Percentiles rank a stretch among this genome's conserved stretches.
These are phyloP conservation scores for Paratinospora sagittata DNA, from an alignment of 164 flowering plant genomes.

Conservation along the genomic window DNA sequence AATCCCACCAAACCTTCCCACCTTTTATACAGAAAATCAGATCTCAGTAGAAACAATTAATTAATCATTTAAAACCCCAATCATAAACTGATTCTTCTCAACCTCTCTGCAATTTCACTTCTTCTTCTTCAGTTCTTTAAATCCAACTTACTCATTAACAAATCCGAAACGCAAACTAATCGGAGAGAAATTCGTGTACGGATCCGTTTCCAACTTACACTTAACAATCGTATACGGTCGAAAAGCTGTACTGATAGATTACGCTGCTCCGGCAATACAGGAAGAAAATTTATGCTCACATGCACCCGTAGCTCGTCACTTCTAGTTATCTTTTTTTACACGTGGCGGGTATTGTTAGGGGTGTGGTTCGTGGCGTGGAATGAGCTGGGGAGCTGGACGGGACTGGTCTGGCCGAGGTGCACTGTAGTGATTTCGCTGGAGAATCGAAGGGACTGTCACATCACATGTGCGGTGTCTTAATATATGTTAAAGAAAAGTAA, in stretches of 20 bases:
- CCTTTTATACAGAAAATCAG: not conserved
- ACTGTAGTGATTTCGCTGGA: no score
- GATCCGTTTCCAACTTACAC: no score
- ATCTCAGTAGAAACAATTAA: slow-evolving; percentile 1
- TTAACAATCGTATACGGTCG: no score
- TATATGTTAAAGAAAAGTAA: no score
- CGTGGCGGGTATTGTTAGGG: not conserved
- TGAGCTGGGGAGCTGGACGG: not conserved
- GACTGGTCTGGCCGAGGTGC: not conserved
- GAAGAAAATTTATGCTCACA: not conserved
- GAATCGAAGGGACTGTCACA: not conserved
- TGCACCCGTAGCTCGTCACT: not conserved
- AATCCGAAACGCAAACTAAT: no score
- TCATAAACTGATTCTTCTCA: not conserved
- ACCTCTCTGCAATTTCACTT: not conserved
- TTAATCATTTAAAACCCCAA: not conserved
- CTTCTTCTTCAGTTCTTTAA: no score
- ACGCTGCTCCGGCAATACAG: not conserved
- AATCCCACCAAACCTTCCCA: not conserved
- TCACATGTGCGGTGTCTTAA: not conserved
- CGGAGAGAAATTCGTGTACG: no score
- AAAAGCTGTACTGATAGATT: no score
- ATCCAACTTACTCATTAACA: no score
- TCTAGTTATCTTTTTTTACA: not conserved
- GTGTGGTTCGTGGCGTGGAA: not conserved